Base-by-base conservation (phyloP, 371 early-diverging fungal species). In the Hamiltosporidium tvaerminnensis region DNA sequence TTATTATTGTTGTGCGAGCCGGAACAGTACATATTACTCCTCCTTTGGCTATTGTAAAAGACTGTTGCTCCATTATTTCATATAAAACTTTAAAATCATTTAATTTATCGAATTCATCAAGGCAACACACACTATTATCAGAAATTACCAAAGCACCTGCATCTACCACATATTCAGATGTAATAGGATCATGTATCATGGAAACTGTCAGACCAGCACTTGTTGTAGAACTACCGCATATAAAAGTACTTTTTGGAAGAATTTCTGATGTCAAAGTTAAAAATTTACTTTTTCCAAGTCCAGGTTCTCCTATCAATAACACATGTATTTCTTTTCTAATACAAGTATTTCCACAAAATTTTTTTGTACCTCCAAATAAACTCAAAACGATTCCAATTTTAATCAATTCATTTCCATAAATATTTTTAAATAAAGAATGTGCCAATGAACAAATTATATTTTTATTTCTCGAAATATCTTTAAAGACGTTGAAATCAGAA, bases 201-300 rank as follows among this genome's bases (percentile, higher is more conserved):
- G 85, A 84, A 14, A 87, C 86, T 0, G 88, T 87, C 56, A 88
- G 75, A 3, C 88, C 89, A 44, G 84, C 83, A 1, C 85, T 80
- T 0, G 86, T 85, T 1, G 85, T 83, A 35, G 82, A 81, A 53
- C 76, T 81, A 4, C 83, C 83, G 47, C 81, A 79, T 7, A 83
- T 78, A 68, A 82, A 83, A 47, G 80, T 81, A 47, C 81, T 82
- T 41, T 82, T 76, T 16, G 84, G 83, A 34, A 83, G 76, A 33
- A 82, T 74, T 47, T 68, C 63, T 23, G 72, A 78, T 9, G 84
- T 78, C 2, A 70, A 72, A 32, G 67, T 55, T 47, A 84, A 70
- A 74, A 83, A 69, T 71, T 81, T 83, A 58, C 82, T 81, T 58
- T 84, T 84, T 16, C 84, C 83, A 63, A 83, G 72, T 33, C 83